These are phyloP conservation scores for Rutstroemia sydowiana DNA, from an alignment of 2,329 filamentous ascomycete species.

Conservation along the genomic window DNA sequence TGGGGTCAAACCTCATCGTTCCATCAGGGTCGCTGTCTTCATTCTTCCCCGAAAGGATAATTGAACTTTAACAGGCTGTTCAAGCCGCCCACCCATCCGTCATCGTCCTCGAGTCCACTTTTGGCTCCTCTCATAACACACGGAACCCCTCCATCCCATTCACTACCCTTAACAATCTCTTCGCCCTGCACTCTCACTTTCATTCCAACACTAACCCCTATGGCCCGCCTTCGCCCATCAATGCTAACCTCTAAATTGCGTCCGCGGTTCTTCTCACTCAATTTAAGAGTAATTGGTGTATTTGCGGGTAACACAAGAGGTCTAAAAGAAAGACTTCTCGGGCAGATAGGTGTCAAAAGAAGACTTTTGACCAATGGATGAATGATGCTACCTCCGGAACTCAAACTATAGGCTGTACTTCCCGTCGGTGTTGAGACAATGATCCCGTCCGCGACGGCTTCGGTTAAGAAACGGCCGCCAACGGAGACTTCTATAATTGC, in stretches of 20 bases:
- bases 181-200: conserved; percentile 88
- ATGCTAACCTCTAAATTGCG: conserved; percentile 73
- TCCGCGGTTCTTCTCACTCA: conserved; percentile 74
- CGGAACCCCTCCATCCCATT: conserved; percentile 74
- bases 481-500: conserved; percentile 89
- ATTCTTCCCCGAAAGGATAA: conserved; percentile 76
- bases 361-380: conserved; percentile 86
- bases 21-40: neutral
- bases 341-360: conserved; percentile 88
- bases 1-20: too few relatives aligned
- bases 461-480: conserved; percentile 81
- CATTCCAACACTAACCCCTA: conserved; percentile 64
- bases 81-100: conserved; percentile 93
- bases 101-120: conserved; percentile 55
- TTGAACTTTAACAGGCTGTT: conserved; percentile 96
- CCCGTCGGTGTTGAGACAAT: conserved; percentile 91
- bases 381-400: conserved; percentile 84
- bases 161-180: conserved; percentile 49
- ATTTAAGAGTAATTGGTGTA: conserved; percentile 71
- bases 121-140: conserved; percentile 68
- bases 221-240: conserved; percentile 61
- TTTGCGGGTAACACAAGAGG: conserved; percentile 84
- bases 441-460: conserved; percentile 91
- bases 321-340: conserved; percentile 83
- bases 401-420: conserved; percentile 92